phyloP scores from a whole-genome alignment of 495 filamentous ascomycete species.

The Amorphotheca resinae region DNA sequence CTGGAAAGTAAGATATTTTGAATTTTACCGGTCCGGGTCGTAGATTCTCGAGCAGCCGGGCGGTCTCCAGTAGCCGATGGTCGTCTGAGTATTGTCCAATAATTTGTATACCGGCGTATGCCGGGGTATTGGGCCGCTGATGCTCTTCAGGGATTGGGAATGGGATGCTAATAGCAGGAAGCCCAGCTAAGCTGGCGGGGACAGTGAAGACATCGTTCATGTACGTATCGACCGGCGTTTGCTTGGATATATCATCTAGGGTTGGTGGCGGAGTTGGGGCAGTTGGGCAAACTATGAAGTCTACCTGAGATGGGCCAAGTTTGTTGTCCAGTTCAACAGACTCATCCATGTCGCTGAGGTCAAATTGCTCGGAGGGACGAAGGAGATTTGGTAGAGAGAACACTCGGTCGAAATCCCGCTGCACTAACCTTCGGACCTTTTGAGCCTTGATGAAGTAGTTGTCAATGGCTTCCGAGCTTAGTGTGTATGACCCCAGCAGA shows the following conservation, averaged over 20 bases:
- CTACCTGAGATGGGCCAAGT: conserved; percentile 45
- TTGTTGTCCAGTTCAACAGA: conserved; percentile 29
- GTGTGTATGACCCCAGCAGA: conserved; percentile 75
- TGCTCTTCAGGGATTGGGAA: conserved; percentile 27
- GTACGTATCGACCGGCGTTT: conserved; percentile 37
- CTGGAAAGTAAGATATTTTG: background rate
- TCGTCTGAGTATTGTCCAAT: conserved; percentile 91
- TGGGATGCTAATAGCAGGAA: conserved; percentile 82
- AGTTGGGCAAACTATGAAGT: conserved; percentile 82
- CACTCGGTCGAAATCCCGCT: conserved; percentile 68
- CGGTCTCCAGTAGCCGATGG: conserved; percentile 45
- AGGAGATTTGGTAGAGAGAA: conserved; percentile 62
- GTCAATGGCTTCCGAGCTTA: conserved; percentile 83
- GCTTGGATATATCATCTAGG: conserved; percentile 23
- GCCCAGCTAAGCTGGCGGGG: conserved; percentile 80
- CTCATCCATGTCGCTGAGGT: conserved; percentile 34
- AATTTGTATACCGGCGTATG: conserved; percentile 66
- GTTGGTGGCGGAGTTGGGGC: conserved; percentile 65
- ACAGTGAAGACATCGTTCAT: conserved; percentile 94
- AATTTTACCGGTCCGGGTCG: background rate
- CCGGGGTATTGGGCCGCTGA: conserved; percentile 5
- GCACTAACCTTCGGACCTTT: conserved; percentile 69
- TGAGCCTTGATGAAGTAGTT: conserved; percentile 97
- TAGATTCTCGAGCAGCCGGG: conserved; percentile 17
- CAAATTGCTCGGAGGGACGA: conserved; percentile 23